Evolutionary conservation across 2,329 filamentous ascomycete species (phyloP), one percentile per base, ranked within the genome.

Genomic region (Rhinocladiella mackenziei): DNA sequence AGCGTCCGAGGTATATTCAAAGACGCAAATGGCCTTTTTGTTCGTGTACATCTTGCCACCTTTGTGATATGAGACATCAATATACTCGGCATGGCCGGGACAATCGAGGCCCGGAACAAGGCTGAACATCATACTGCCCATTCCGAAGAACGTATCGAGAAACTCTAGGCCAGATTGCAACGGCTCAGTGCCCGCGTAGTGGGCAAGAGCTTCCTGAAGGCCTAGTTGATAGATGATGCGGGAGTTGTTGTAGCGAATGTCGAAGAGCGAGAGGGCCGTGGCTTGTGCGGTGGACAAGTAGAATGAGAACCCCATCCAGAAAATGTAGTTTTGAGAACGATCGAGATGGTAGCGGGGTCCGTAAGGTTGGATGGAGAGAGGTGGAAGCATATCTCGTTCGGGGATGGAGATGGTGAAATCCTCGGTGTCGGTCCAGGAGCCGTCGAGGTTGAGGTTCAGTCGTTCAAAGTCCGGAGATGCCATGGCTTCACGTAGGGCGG

Each of bases 251-350:
- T 72, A 76, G 15, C 64, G 65, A 49, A 77, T 71, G 52, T 77
- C 73, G 53, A 66, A 72, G 9, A 76, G 60, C 50, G 64, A 66
- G 7, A 76, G 51, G 1, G 72, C 74, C 1, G 70, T 65, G 2
- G 67, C 62, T 29, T 67, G 66, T 4, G 65, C 65, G 49, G 67
- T 69, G 8, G 67, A 60, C 15, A 75, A 60, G 58, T 74, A 77
- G 58, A 77, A 76, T 3, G 66, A 65, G 61, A 72, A 78, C 13
- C 71, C 73, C 60, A 77, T 70, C 65, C 70, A 77, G 45, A 71
- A 69, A 25, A 78, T 64, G 50, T 71, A 77, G 37, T 67, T 64
- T 45, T 72, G 57, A 25, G 68, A 58, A 19, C 51, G 43, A 50
- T 77, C 74, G 10, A 77, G 50, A 29, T 56, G 56, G 48, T 64